phyloP scores from a whole-genome alignment of 345 rosid genomes.

The Acer campestre region DNA sequence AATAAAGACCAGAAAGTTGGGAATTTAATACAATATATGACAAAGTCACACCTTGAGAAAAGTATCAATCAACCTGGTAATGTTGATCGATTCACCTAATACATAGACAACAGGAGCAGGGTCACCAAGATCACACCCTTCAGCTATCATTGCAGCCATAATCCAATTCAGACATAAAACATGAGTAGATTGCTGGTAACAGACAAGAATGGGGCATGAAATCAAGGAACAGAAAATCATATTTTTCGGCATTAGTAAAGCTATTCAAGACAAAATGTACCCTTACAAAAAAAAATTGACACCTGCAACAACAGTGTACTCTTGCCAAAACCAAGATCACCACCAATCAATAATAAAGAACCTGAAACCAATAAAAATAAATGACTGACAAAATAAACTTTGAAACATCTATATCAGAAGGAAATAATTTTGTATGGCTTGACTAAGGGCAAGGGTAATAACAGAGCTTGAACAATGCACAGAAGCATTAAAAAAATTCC shows the following conservation, averaged over 20 bases:
- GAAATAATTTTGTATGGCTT: neutral
- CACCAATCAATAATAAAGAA: slow-evolving; percentile 84
- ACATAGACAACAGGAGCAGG: slow-evolving; percentile 82
- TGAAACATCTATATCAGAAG: neutral
- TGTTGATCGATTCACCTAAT: slow-evolving; percentile 89
- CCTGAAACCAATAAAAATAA: slow-evolving; percentile 44
- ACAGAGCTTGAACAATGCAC: neutral
- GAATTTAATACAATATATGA: neutral
- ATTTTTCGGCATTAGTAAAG: neutral
- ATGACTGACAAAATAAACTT: neutral
- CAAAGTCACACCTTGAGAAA: slow-evolving; percentile 3
- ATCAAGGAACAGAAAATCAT: neutral
- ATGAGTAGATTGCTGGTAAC: slow-evolving; percentile 23
- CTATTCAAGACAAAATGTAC: neutral
- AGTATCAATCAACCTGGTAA: neutral
- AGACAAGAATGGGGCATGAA: neutral
- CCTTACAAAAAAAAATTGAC: neutral
- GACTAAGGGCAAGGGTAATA: neutral
- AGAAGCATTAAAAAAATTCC: neutral
- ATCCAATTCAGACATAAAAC: slow-evolving; percentile 36
- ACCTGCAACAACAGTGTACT: slow-evolving; percentile 85
- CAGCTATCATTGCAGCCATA: slow-evolving; percentile 75
- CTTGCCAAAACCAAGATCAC: slow-evolving; percentile 91
- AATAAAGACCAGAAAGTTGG: neutral
- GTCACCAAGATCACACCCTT: slow-evolving; percentile 48